Conservation (phyloP, 306 rosid species). For the Quercus wislizeni region DNA sequence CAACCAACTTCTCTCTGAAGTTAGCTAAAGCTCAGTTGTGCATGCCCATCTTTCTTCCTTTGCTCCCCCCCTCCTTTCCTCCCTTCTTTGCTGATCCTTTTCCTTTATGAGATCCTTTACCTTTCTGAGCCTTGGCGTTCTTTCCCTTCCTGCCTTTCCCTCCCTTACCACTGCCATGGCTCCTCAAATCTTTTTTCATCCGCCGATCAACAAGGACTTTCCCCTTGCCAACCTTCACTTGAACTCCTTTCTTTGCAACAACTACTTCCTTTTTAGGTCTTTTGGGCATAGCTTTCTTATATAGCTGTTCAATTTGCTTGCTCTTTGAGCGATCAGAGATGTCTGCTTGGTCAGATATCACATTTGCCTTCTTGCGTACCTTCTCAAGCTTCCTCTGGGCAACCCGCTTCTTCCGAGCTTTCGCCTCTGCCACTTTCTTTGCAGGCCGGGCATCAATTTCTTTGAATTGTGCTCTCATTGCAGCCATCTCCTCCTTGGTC, state of each 20-base stretch:
- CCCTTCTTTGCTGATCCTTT: slow-evolving; percentile 37
- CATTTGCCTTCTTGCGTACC: slow-evolving; percentile 89
- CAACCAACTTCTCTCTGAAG: not conserved
- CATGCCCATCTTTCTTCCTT: slow-evolving; percentile 31
- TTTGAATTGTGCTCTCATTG: slow-evolving; percentile 84
- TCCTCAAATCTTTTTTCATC: slow-evolving; percentile 54
- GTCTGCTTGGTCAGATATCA: slow-evolving; percentile 86
- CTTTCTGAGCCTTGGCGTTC: slow-evolving; percentile 26
- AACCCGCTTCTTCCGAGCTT: slow-evolving; percentile 74
- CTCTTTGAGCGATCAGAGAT: slow-evolving; percentile 79
- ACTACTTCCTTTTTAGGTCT: slow-evolving; percentile 82
- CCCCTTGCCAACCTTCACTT: slow-evolving; percentile 58
- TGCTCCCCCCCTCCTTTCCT: slow-evolving; percentile 23
- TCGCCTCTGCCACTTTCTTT: slow-evolving; percentile 54
- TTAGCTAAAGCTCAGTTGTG: slow-evolving; percentile 5
- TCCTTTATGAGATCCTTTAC: slow-evolving; percentile 39
- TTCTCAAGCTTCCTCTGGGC: slow-evolving; percentile 87
- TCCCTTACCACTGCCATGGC: slow-evolving; percentile 22
- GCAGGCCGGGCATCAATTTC: slow-evolving; percentile 83
- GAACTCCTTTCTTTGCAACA: slow-evolving; percentile 98
- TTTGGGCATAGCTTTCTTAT: slow-evolving; percentile 65
- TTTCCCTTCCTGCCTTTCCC: slow-evolving; percentile 41
- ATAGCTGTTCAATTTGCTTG: slow-evolving; percentile 80
- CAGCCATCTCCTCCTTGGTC: slow-evolving; percentile 75
- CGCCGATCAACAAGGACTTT: slow-evolving; percentile 45